A percentile compares a stretch with the other conserved stretches of the same genome.
Conservation (phyloP, 1,284 basidiomycete species). For the Volvariella surrecta region DNA sequence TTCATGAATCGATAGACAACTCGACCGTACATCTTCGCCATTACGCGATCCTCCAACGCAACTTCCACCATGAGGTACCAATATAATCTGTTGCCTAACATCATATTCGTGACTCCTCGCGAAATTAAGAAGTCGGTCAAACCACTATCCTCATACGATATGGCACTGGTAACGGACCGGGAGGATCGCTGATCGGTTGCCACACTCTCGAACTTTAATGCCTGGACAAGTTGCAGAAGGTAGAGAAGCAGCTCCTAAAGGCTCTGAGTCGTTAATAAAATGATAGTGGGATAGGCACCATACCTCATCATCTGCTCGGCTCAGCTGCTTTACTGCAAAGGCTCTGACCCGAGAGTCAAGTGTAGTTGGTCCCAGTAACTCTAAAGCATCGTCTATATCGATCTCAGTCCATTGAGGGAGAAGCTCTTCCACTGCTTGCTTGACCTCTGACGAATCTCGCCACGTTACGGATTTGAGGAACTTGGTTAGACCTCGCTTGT, state of each 20-base stretch:
- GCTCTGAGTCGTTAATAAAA: neutral
- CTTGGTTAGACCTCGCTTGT: conserved; percentile 91
- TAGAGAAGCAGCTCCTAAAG: conserved; percentile 85
- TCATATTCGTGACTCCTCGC: conserved; percentile 74
- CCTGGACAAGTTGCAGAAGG: conserved; percentile 93
- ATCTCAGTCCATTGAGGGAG: conserved; percentile 97
- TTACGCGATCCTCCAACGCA: conserved; percentile 66
- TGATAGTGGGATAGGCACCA: conserved; percentile 14
- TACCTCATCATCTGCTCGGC: conserved; percentile 91
- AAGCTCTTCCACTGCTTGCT: conserved; percentile 95
- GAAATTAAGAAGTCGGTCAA: conserved; percentile 87
- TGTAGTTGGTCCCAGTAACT: conserved; percentile 87
- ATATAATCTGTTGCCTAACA: conserved; percentile 87
- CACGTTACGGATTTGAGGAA: conserved; percentile 98
- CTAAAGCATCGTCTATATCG: conserved; percentile 93
- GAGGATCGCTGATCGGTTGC: conserved; percentile 64
- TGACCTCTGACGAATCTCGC: conserved; percentile 93
- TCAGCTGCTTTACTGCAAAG: conserved; percentile 90
- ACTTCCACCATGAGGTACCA: conserved; percentile 99
- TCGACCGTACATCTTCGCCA: conserved; percentile 88
- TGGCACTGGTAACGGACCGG: conserved; percentile 57
- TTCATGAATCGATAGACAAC: conserved; percentile 87
- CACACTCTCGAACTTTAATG: conserved; percentile 88
- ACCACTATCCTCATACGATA: conserved; percentile 78
- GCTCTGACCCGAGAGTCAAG: conserved; percentile 87